Evolutionary conservation across 2,329 filamentous ascomycete species (phyloP), one percentile per base, ranked within the genome.

Genomic region (Fusarium humuli): DNA sequence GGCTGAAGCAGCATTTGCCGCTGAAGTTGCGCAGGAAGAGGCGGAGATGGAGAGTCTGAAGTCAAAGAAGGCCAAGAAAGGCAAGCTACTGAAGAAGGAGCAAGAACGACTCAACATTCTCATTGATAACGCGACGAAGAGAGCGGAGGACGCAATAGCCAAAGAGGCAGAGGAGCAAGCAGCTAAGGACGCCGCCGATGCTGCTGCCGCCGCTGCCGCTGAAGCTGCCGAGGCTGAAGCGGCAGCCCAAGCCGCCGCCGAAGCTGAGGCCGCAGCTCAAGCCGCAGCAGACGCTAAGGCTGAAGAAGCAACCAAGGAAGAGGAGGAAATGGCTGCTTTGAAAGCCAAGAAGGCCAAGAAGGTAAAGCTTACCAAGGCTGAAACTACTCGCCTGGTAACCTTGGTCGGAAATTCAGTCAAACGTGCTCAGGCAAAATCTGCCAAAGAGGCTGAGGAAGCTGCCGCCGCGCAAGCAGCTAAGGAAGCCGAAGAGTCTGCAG

Each of bases 291-390:
- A 65, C 29, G 64, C 65, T 16, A 61, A 62, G 29, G 70, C 61
- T 41, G 68, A 67, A 12, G 64, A 61, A 49, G 64, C 67, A 29
- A 69, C 70, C 2, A 70, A 68, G 30, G 76, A 77, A 62, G 74
- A 75, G n/a, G 66, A 69, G 23, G 73, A 75, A 52, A 47, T 75
- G 12, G 66, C 63, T 11, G 40, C 52, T 12, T 47, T 75, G 6
- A 72, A 69, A 49, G 69, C 65, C 13, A 75, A 75, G 60, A 75
- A 74, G 44, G 66, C 70, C 32, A 85, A 84, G 73, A 81, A 81
- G 61, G 71, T 71, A 41, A 75, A 75, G 41, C 60, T 75, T 12
- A 57, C 42, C 4, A 75, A 73, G 48, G 69, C 57, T 27, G 73
- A 75, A 20, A 70, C 61, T 16, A 53, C 72, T 30, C 70, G 73